A percentile compares a stretch with the other conserved stretches of the same genome.
These are phyloP conservation scores for Penicillium nucicola DNA, from an alignment of 495 filamentous ascomycete species.

Conservation along the genomic window DNA sequence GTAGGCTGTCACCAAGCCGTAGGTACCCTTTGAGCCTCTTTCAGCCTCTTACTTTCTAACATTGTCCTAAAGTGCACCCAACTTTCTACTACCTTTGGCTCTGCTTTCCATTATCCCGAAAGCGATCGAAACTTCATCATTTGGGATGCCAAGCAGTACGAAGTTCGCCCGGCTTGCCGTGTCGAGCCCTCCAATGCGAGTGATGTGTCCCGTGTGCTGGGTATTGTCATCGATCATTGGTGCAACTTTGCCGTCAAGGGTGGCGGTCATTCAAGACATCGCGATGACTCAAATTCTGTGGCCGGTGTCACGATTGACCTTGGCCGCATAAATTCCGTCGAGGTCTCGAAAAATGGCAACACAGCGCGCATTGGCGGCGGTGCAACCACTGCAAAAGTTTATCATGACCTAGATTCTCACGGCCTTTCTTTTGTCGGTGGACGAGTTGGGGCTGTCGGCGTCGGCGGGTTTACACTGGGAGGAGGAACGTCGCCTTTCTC, in stretches of 20 bases:
- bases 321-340: conserved; percentile 31
- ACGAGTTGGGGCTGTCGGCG: conserved; percentile 40
- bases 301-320: conserved; percentile 30
- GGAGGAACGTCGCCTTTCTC: conserved; percentile 33
- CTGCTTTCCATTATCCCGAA: conserved; percentile 20
- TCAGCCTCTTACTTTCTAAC: too few species aligned
- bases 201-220: conserved; percentile 25
- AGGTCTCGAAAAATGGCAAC: conserved; percentile 24
- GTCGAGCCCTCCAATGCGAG: conserved; percentile 35
- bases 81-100: conserved; percentile 8
- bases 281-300: conserved; percentile 24
- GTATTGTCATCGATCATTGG: conserved; percentile 9
- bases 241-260: conserved; percentile 50
- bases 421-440: conserved; percentile 48
- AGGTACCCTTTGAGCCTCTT: neutral
- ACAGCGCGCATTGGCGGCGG: conserved; percentile 42
- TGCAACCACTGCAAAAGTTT: conserved; percentile 36
- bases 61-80: neutral
- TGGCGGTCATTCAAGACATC: conserved; percentile 31
- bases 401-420: conserved; percentile 39
- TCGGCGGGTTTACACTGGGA: conserved; percentile 40
- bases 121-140: conserved; percentile 38
- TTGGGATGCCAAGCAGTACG: conserved; percentile 46
- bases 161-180: conserved; percentile 44
- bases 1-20: conserved; percentile 4